phyloP scores from a whole-genome alignment of 345 rosid genomes.

The Aurinia saxatilis region DNA sequence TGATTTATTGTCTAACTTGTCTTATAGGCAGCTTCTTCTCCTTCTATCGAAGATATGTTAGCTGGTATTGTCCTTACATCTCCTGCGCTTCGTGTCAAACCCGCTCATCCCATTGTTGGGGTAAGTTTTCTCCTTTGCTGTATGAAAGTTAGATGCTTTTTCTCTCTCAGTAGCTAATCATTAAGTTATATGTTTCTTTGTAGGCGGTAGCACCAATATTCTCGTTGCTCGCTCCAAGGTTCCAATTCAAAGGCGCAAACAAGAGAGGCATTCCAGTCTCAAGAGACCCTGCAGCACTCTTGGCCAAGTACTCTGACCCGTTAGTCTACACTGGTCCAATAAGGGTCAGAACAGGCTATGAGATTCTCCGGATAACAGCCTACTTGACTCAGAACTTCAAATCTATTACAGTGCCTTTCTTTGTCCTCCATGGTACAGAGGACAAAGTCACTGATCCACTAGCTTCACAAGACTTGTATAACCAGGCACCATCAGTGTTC shows the following conservation, averaged over 20 bases:
- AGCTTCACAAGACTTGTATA: conserved; percentile 81
- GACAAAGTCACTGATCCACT: conserved; percentile 90
- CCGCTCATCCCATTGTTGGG: conserved; percentile 94
- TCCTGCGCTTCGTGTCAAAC: conserved; percentile 92
- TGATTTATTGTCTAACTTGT: conserved; percentile 1
- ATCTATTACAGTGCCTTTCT: conserved; percentile 67
- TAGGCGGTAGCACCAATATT: conserved; percentile 93
- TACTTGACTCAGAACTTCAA: conserved; percentile 62
- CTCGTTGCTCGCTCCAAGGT: conserved; percentile 72
- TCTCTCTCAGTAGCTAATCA: not conserved
- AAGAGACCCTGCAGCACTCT: conserved; percentile 84
- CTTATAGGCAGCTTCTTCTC: conserved; percentile 61
- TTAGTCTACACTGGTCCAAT: conserved; percentile 97
- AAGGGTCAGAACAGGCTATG: conserved; percentile 92
- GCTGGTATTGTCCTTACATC: conserved; percentile 83
- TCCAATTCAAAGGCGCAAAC: conserved; percentile 97
- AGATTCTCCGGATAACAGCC: conserved; percentile 75
- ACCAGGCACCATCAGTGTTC: conserved; percentile 61
- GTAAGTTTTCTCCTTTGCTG: conserved; percentile 31
- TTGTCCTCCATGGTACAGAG: conserved; percentile 90
- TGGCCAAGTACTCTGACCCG: conserved; percentile 88
- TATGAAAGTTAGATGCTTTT: not conserved
- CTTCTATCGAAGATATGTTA: conserved; percentile 51
- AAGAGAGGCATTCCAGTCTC: conserved; percentile 94
- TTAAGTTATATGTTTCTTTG: not conserved